Evolutionary conservation across 805 yeast genomes (phyloP), one percentile per base, ranked within the genome.

Genomic region (Vanderwaltozyma verrucispora): DNA sequence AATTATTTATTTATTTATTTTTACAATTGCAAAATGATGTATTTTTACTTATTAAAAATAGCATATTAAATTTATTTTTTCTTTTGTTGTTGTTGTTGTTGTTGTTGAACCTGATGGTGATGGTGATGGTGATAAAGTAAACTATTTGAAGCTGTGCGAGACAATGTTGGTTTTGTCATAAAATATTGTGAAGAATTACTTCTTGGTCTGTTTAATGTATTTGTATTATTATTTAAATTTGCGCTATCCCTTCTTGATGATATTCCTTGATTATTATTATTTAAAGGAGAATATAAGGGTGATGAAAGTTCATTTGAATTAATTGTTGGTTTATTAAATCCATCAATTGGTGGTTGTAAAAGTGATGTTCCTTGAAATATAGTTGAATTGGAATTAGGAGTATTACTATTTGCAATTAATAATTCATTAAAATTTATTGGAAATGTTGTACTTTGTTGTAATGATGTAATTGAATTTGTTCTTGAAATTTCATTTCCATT

Each of bases 361-460:
- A 24, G n/a, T 25, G 33, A 29, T 7, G 34, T n/a, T 14, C 17
- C 10, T 19, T 34, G 21, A 12, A 33, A 23, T 21, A 37, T n/a
- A 14, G 14, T 30, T n/a, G 17, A 15, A 25, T n/a, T 17, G 12
- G n/a, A n/a, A 13, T 18, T 16, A 27, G 26, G 26, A 12, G 24
- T 28, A 14, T 27, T 18, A 28, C 20, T 33, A 13, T 30, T 25
- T 18, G 30, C 13, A 19, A 20, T 30, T 17, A 38, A 28, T 19
- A 38, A 26, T 23, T 37, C 40, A 32, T 32, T 32, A 21, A 32
- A 28, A 25, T 38, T 33, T 15, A 29, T 18, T 19, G 25, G 47
- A 16, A 44, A 41, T 12, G 52, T 53, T 24, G 55, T 53, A 13
- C 44, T 39, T 10, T 50, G 52, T 20, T 54, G 52, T 13, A 48